Evolutionary conservation across 2,329 filamentous ascomycete genomes (phyloP).

Genomic region (Fusarium sp.): DNA sequence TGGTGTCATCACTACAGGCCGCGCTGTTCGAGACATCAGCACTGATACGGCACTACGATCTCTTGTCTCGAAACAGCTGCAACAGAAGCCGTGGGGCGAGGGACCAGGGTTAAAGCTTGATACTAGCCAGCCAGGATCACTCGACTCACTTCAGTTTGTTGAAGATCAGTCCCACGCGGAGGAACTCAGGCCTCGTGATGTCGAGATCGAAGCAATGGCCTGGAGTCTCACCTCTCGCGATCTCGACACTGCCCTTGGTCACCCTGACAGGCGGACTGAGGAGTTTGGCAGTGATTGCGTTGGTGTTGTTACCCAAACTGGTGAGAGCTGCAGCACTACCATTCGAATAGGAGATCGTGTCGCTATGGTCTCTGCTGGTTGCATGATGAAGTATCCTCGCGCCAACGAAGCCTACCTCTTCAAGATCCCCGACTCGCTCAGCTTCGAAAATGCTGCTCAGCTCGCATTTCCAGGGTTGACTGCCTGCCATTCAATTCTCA

Average conservation of each 20-base stretch:
- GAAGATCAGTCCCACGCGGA: not conserved
- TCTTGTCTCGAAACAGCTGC: not conserved
- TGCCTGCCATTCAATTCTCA: not conserved
- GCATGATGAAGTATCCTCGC: not conserved
- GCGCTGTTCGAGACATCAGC: not conserved
- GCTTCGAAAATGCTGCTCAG: not conserved
- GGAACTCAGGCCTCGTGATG: not conserved
- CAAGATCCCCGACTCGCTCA: not conserved
- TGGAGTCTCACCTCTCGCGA: not conserved
- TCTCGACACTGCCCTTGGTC: not conserved
- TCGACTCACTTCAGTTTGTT: not conserved
- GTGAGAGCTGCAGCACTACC: rapidly evolving
- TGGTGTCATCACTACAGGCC: not conserved
- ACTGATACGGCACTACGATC: not conserved
- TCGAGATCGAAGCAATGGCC: not conserved
- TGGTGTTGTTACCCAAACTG: not conserved
- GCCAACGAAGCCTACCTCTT: not conserved
- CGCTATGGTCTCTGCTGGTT: not conserved
- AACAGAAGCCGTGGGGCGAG: not conserved
- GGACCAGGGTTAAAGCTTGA: not conserved
- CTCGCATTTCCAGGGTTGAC: rapidly evolving
- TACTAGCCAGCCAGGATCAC: not conserved
- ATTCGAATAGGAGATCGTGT: not conserved
- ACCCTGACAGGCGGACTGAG: not conserved
- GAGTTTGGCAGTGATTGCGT: not conserved